A percentile compares a stretch with the other conserved stretches of the same genome.
Evolutionary conservation across 139 green algal species (phyloP).

Genomic region (Tetratostichococcus sp.): DNA sequence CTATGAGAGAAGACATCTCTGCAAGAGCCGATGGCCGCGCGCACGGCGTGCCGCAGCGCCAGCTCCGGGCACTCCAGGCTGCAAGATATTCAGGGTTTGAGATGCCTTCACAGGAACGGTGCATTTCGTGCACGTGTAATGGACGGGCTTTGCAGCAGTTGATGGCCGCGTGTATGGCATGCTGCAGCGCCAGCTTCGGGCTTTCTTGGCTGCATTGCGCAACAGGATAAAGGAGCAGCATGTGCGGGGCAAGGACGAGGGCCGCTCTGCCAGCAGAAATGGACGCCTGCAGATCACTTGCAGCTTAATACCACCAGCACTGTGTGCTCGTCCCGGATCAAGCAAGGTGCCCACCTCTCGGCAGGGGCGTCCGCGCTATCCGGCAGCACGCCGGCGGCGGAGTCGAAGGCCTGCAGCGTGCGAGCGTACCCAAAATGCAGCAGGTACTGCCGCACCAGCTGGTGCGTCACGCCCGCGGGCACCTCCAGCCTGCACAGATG

Average conservation of each 20-base stretch:
- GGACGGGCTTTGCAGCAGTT: too few species aligned
- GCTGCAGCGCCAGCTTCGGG: slow-evolving; percentile 16
- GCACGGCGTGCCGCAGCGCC: slow-evolving; percentile 21
- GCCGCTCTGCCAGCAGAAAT: too few species aligned
- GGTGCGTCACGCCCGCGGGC: slow-evolving; percentile 32
- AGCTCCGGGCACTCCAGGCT: slow-evolving; percentile 9
- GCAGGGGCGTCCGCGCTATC: too few species aligned
- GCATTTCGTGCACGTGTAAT: too few species aligned
- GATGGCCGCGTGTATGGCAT: slow-evolving; percentile 10
- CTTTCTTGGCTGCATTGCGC: too few species aligned
- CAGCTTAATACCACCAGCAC: too few species aligned
- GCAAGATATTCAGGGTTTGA: background rate
- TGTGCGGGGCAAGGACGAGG: too few species aligned
- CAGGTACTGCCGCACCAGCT: slow-evolving; percentile 80
- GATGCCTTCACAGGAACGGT: too few species aligned
- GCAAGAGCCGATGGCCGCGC: too few species aligned
- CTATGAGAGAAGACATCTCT: background rate
- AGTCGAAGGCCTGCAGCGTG: slow-evolving; percentile 68
- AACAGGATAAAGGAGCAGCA: too few species aligned
- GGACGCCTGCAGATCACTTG: too few species aligned
- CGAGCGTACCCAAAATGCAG: slow-evolving; percentile 73
- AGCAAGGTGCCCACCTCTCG: background rate
- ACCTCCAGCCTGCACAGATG: slow-evolving; percentile 15
- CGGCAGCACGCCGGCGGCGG: slow-evolving; percentile 27
- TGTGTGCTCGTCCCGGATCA: too few species aligned